Percentiles rank a stretch among this genome's conserved stretches.
These are phyloP conservation scores for Fusarium nelsonii DNA, from an alignment of 2,329 filamentous ascomycete species.

Conservation along the genomic window DNA sequence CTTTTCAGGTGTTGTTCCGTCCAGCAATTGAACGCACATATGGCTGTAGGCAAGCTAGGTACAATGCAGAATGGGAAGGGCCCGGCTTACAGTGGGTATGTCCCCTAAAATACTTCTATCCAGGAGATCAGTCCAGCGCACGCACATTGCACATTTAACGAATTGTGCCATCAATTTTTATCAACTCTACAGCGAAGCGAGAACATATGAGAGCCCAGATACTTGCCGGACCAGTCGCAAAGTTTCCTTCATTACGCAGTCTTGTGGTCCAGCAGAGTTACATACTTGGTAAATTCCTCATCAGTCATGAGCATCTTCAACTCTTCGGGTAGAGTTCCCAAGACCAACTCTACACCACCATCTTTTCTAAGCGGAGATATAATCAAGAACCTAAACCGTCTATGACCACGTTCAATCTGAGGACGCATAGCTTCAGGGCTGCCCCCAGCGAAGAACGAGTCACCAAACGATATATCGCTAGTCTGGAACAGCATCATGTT, in stretches of 20 bases:
- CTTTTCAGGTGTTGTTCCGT: no score
- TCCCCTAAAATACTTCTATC: not conserved
- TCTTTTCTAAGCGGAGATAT: slow-evolving; percentile 11
- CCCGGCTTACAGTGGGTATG: not conserved
- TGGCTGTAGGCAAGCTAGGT: no score
- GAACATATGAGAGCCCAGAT: not conserved
- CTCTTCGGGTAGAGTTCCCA: slow-evolving; percentile 11
- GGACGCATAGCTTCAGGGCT: slow-evolving; percentile 15
- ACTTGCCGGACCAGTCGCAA: fast-evolving
- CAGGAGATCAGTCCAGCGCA: no score
- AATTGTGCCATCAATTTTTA: not conserved
- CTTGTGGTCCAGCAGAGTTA: slow-evolving; percentile 8
- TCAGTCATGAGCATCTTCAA: slow-evolving; percentile 18
- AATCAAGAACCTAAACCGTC: slow-evolving; percentile 8
- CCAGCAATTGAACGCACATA: no score
- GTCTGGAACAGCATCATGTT: slow-evolving; percentile 22
- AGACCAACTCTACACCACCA: slow-evolving; percentile 3
- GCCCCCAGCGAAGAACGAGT: slow-evolving; percentile 8
- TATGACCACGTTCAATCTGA: slow-evolving; percentile 10
- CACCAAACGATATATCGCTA: slow-evolving; percentile 10
- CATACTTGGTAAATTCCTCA: slow-evolving; percentile 12
- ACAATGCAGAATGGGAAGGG: not conserved
- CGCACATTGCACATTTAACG: no score
- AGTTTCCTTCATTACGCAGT: not conserved
- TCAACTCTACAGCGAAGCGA: not conserved